phyloP scores from a whole-genome alignment of 2,329 filamentous ascomycete species.

The Tolypocladium album region DNA sequence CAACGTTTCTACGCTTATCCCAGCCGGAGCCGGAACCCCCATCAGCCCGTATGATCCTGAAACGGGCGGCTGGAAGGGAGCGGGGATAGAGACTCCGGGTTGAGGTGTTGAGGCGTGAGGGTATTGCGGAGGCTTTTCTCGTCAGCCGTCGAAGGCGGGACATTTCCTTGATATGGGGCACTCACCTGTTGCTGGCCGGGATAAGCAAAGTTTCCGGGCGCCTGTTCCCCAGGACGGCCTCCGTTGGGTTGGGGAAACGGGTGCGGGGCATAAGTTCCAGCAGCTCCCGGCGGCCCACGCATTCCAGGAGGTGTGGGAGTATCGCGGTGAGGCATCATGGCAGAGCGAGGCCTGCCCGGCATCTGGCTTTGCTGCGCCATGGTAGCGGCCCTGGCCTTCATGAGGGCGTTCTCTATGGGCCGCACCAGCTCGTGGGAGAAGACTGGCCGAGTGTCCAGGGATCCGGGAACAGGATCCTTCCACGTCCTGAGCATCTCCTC shows the following conservation, averaged over 20 bases:
- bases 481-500: constrained; percentile 97
- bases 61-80: constrained; percentile 30
- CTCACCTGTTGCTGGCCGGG: constrained; percentile 18
- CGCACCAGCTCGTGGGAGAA: constrained; percentile 80
- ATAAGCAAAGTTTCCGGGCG: constrained; percentile 4
- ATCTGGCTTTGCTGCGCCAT: constrained; percentile 41
- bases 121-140: constrained; percentile 12
- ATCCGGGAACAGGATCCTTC: constrained; percentile 94
- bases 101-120: constrained; percentile 28
- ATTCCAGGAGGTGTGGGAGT: constrained; percentile 62
- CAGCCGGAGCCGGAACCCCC: constrained; percentile 24
- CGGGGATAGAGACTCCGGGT: constrained; percentile 20
- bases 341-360: constrained; percentile 36
- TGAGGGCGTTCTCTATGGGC: constrained; percentile 87
- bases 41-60: constrained; percentile 24
- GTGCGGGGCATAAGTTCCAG: constrained; percentile 14
- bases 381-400: constrained; percentile 61
- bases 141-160: background rate
- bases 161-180: constrained; percentile 1
- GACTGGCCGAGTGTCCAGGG: constrained; percentile 83
- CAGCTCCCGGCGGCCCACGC: constrained; percentile 13
- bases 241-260: constrained; percentile 19
- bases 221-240: constrained; percentile 13
- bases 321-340: constrained; percentile 49
- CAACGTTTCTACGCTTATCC: constrained; percentile 60